phyloP scores from a whole-genome alignment of 345 rosid genomes.

The Angophora floribunda region DNA sequence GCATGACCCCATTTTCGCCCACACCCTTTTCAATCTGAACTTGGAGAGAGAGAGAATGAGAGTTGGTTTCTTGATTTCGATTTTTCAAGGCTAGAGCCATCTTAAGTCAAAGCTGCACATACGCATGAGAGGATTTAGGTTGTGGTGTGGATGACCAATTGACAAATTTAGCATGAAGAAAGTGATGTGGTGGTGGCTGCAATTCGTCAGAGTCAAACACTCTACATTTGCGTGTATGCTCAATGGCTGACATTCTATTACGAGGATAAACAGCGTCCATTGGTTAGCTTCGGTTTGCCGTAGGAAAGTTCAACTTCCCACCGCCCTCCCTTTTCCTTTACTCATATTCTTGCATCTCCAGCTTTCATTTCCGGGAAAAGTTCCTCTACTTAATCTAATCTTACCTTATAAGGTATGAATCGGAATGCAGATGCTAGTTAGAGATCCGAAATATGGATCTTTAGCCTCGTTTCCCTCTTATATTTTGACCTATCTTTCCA shows the following conservation, averaged over 20 bases:
- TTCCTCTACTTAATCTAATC: not conserved
- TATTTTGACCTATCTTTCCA: not conserved
- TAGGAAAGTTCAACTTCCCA: not conserved
- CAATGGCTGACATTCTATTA: constrained; percentile 10
- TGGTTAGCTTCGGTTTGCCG: not conserved
- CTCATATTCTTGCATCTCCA: not conserved
- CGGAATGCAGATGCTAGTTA: not conserved
- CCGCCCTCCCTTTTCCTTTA: not conserved
- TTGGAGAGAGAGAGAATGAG: not conserved
- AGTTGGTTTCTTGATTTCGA: not conserved
- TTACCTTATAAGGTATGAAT: not conserved
- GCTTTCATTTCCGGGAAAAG: not conserved
- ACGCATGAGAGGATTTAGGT: not conserved
- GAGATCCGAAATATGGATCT: not conserved
- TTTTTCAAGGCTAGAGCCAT: not conserved
- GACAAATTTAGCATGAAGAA: constrained; percentile 5
- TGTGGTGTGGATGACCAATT: not conserved
- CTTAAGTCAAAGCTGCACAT: not conserved
- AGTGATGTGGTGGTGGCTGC: not conserved
- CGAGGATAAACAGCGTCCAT: not conserved
- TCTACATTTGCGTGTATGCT: constrained; percentile 10
- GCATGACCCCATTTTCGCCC: not conserved
- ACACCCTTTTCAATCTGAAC: not conserved
- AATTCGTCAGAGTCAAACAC: constrained; percentile 3
- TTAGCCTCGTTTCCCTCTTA: not conserved